Conservation (phyloP, 306 rosid genomes). For the Gynostemma pentaphyllum region DNA sequence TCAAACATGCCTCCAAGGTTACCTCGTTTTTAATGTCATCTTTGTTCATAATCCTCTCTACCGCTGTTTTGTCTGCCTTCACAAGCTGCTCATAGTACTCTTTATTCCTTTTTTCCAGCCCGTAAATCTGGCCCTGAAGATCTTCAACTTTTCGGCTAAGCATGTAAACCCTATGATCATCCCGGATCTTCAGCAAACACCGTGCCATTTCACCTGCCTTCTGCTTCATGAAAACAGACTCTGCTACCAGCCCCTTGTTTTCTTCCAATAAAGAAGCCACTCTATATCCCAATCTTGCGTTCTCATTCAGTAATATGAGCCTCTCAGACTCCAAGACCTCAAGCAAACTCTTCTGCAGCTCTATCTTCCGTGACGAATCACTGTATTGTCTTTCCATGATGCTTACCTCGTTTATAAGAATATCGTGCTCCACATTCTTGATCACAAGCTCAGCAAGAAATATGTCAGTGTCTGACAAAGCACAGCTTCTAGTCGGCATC, state of each 20-base stretch:
- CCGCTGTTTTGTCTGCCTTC: slow-evolving; percentile 19
- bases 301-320: slow-evolving; percentile 69
- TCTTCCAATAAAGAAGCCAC: slow-evolving; percentile 56
- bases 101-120: slow-evolving; percentile 79
- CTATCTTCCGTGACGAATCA: slow-evolving; percentile 61
- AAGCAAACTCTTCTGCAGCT: slow-evolving; percentile 69
- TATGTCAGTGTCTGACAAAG: slow-evolving; percentile 13
- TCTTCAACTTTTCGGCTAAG: slow-evolving; percentile 70
- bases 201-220: slow-evolving; percentile 75
- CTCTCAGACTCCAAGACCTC: slow-evolving; percentile 95
- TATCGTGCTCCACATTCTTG: slow-evolving; percentile 55
- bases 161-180: slow-evolving; percentile 69
- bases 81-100: slow-evolving; percentile 62
- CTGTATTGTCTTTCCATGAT: slow-evolving; percentile 37
- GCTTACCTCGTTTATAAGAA: slow-evolving; percentile 42
- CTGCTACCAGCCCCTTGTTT: slow-evolving; percentile 60
- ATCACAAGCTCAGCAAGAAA: slow-evolving; percentile 63
- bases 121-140: slow-evolving; percentile 72
- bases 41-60: slow-evolving; percentile 13
- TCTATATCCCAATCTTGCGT: slow-evolving; percentile 50
- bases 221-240: slow-evolving; percentile 49
- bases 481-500: slow-evolving; percentile 9
- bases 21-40: slow-evolving; percentile 20
- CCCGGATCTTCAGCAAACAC: slow-evolving; percentile 68
- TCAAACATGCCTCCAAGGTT: slow-evolving; percentile 41